Conservation (phyloP, 805 yeast genomes). For the Debaryomyces castellii region DNA sequence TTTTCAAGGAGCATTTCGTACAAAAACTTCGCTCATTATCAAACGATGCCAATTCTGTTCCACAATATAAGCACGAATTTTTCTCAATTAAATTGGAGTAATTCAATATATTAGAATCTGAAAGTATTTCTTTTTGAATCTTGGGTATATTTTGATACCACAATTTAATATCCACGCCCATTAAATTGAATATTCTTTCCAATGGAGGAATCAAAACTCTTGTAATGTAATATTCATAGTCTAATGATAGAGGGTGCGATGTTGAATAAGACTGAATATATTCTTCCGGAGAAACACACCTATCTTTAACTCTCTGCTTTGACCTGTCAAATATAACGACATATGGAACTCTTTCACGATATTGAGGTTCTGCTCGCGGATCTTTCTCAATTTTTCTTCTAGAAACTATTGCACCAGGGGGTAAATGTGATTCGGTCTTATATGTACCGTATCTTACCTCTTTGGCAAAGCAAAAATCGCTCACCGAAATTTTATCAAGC, state of each 20-base stretch:
- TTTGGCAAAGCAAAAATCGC: slow-evolving; percentile 89
- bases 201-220: slow-evolving; percentile 87
- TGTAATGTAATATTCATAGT: slow-evolving; percentile 80
- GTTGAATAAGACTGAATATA: slow-evolving; percentile 44
- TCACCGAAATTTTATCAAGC: slow-evolving; percentile 60
- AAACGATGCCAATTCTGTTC: slow-evolving; percentile 9
- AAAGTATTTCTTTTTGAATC: slow-evolving; percentile 1
- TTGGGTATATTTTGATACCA: slow-evolving; percentile 78
- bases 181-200: slow-evolving; percentile 74
- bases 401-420: slow-evolving; percentile 92
- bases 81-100: slow-evolving; percentile 11
- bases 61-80: slow-evolving; percentile 27
- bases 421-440: slow-evolving; percentile 67
- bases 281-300: slow-evolving; percentile 78
- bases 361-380: slow-evolving; percentile 78
- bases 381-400: slow-evolving; percentile 61
- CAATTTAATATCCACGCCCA: slow-evolving; percentile 74
- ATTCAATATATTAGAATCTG: slow-evolving; percentile 7
- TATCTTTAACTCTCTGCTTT: slow-evolving; percentile 66
- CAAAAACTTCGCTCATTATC: slow-evolving; percentile 15
- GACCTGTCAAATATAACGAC: slow-evolving; percentile 60
- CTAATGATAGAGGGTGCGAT: slow-evolving; percentile 49
- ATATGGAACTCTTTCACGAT: slow-evolving; percentile 84
- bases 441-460: slow-evolving; percentile 86
- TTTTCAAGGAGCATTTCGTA: slow-evolving; percentile 22